Percentiles rank a stretch among this genome's conserved stretches.
These are phyloP conservation scores for Cochlearia excelsa DNA, from an alignment of 345 rosid species.

Conservation along the genomic window DNA sequence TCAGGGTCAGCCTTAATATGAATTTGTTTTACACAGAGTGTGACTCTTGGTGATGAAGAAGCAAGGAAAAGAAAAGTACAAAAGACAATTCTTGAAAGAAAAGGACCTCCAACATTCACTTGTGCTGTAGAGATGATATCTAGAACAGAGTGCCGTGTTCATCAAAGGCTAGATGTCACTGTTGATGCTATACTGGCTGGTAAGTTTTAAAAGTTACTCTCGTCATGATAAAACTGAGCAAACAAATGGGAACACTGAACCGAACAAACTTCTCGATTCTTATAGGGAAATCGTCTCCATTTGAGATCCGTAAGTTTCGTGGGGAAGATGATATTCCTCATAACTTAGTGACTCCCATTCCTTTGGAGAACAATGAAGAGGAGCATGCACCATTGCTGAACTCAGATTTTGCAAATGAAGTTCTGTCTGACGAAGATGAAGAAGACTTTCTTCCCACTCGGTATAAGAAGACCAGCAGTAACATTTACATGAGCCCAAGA, in stretches of 20 bases:
- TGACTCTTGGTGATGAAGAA: conserved; percentile 92
- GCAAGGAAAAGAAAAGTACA: conserved; percentile 93
- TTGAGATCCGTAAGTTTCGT: conserved; percentile 67
- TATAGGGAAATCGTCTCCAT: conserved; percentile 72
- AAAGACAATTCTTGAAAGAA: conserved; percentile 93
- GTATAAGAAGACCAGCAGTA: conserved; percentile 36
- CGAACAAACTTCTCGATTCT: conserved; percentile 22
- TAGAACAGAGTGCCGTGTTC: conserved; percentile 74
- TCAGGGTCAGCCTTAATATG: conserved; percentile 1
- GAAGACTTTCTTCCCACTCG: conserved; percentile 38
- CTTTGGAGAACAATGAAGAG: conserved; percentile 38
- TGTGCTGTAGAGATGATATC: conserved; percentile 93
- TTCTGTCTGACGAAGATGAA: conserved; percentile 59
- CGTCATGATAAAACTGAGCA: not conserved
- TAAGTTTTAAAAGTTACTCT: conserved; percentile 22
- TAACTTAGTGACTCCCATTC: conserved; percentile 36
- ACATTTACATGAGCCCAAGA: conserved; percentile 41
- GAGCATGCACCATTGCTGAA: conserved; percentile 40
- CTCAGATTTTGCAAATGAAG: conserved; percentile 35
- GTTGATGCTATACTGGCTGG: conserved; percentile 90
- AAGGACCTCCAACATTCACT: conserved; percentile 80
- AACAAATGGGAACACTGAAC: conserved; percentile 9
- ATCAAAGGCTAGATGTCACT: conserved; percentile 79
- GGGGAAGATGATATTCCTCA: conserved; percentile 43
- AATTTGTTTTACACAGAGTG: conserved; percentile 52